Base-by-base conservation (phyloP, 2,329 filamentous ascomycete species). In the Verticillium albo-atrum region DNA sequence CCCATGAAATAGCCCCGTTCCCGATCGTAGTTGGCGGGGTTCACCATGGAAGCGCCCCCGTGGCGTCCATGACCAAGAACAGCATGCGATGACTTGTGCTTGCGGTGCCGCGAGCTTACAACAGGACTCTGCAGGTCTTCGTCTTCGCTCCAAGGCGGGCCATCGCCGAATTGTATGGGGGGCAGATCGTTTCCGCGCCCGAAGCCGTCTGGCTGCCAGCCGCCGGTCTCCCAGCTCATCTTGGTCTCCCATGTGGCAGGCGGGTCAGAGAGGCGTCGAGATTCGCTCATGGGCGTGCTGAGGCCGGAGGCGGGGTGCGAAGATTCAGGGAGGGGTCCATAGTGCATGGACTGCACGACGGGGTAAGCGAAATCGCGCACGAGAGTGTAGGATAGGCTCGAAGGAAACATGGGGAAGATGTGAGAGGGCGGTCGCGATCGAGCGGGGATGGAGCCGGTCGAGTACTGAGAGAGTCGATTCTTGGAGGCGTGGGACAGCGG, bases 351-450 rank as follows among this genome's bases (percentile, higher is more conserved):
- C 73, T 98, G 91, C 58, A 83, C 82, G 27, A 84, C 72, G 32
- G 91, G 87, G 72, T 98, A 99, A 66, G 95, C 95, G 77, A 98
- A 99, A 80, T 99, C 95, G 69, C 95, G 89, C 65, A 99, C 93
- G 52, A 91, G 81, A n/a, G 92, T 88, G 73, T 97, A 97, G 6
- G 90, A 76, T 20, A 97, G 84, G 71, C 88, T 96, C 60, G 92
- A 95, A 68, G 92, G 89, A 74, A 92, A 95, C 68, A 89, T 80
- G 17, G 92, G 90, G 70, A 95, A 94, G 63, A 91, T 82, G 69
- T 90, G 85, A n/a, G 92, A 96, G 59, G 83, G 82, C 23, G 92
- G 91, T 62, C 92, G 87, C 64, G 92, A 96, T 63, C 88, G 85
- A 63, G 84, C 82, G 56, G 83, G 83, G 61, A 80, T 82, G 17